Evolutionary conservation across 148 eudicot genomes (phyloP), one percentile per base, ranked within the genome.

Genomic region (Beta vulgaris): DNA sequence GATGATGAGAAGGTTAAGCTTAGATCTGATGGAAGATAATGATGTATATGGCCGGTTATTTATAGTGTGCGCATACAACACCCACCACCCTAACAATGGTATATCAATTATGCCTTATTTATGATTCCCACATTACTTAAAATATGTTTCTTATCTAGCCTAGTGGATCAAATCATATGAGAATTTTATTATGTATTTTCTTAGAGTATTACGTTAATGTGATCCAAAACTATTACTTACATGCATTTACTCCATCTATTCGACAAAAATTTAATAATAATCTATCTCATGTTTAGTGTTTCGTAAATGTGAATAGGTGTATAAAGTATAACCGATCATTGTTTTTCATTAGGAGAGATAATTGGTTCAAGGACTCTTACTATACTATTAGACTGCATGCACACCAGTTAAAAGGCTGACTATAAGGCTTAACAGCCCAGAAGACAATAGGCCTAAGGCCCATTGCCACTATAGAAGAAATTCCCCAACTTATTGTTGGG

Each of bases 111-210:
- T 26, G 4, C n/a, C n/a, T 51, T 25, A 58, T n/a, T n/a, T 58
- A 58, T 14, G 19, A 58, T 2, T 58, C 19, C 28, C 28, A 0
- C 62, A 58, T 58, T 23, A 58, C 21, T 58, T 58, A 25, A 58
- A 53, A 58, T 25, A 58, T 25, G 16, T 15, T 58, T 32, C 28
- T 18, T 53, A 29, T 21, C 57, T 28, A 58, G 11, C 14, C 62
- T 58, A 58, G 62, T 58, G 62, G 62, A 25, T 26, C 31, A 28
- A 25, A 58, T 58, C 28, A 58, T 58, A 58, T 58, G 62, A 57
- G 32, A 57, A 57, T 25, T 5, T 46, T 46, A 46, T 4, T 51
- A 51, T 6, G 55, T 51, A n/a, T n/a, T 18, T 6, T 18, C 8
- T 51, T 51, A 21, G 23, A 9, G 26, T 51, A 51, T 11, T 25